phyloP scores from a whole-genome alignment of 1,284 basidiomycete genomes.

The Ceratobasidium sp. region DNA sequence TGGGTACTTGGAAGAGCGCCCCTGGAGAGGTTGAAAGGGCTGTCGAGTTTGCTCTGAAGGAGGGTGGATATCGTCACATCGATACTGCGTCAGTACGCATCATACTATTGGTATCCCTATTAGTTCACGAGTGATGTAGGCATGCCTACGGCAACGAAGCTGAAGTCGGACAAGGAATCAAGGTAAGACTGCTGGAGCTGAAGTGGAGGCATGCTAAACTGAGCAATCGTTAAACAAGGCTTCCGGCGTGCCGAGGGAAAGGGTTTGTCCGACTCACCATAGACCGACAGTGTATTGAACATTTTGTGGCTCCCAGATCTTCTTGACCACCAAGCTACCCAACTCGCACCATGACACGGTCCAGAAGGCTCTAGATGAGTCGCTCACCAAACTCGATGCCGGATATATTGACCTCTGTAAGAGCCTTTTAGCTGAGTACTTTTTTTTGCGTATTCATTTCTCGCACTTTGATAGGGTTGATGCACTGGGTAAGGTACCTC shows the following conservation, averaged over 20 bases:
- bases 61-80: conserved; percentile 53
- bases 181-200: conserved; percentile 52
- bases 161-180: conserved; percentile 83
- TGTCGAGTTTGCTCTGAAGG: conserved; percentile 51
- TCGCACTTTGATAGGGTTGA: conserved; percentile 64
- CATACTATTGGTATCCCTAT: neutral
- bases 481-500: conserved; percentile 70
- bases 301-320: conserved; percentile 66
- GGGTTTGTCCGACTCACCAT: conserved; percentile 58
- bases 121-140: neutral
- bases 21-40: conserved; percentile 54
- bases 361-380: conserved; percentile 73
- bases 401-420: conserved; percentile 46
- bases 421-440: neutral
- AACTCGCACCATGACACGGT: conserved; percentile 55
- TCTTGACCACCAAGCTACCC: conserved; percentile 56
- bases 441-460: conserved; percentile 23
- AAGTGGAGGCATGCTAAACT: neutral
- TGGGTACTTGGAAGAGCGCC: conserved; percentile 56
- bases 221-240: conserved; percentile 50
- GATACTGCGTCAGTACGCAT: conserved; percentile 49
- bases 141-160: conserved; percentile 63
- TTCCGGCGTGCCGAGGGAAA: conserved; percentile 55
- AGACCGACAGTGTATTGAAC: conserved; percentile 63
- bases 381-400: conserved; percentile 67